phyloP scores from a whole-genome alignment of 2,329 filamentous ascomycete species.

The Hymenoscyphus fraxineus region DNA sequence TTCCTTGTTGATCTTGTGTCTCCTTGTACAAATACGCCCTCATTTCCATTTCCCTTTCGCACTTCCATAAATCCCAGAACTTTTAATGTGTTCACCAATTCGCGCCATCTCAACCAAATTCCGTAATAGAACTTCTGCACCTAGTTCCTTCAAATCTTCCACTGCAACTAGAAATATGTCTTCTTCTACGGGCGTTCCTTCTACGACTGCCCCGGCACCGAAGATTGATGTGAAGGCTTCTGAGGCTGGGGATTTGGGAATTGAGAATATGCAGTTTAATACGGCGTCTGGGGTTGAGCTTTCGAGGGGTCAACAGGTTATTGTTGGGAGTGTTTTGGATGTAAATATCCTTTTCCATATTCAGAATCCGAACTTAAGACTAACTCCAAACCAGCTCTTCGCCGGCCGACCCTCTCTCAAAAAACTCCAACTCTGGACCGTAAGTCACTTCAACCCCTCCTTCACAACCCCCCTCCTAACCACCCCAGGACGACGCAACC shows the following conservation, averaged over 20 bases:
- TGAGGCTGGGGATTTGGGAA: conserved; percentile 29
- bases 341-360: conserved; percentile 27
- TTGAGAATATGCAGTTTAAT: conserved; percentile 53
- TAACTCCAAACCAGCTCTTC: conserved; percentile 44
- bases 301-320: conserved; percentile 46
- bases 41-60: not conserved
- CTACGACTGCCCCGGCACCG: conserved; percentile 27
- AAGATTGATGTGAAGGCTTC: conserved; percentile 4
- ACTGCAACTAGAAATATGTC: conserved; percentile 26
- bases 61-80: not conserved
- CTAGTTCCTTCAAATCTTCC: not conserved
- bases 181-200: conserved; percentile 25
- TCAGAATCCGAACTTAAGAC: not conserved
- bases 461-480: not conserved
- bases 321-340: conserved; percentile 57
- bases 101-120: not conserved
- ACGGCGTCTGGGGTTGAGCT: conserved; percentile 49
- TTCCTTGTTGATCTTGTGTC: not conserved
- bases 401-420: conserved; percentile 54
- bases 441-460: not conserved
- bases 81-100: not conserved
- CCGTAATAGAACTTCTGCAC: not conserved
- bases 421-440: conserved; percentile 56
- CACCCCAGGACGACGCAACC: conserved; percentile 43
- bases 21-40: not conserved